Conservation (phyloP, 2,329 filamentous ascomycete genomes). For the Ciborinia camelliae region DNA sequence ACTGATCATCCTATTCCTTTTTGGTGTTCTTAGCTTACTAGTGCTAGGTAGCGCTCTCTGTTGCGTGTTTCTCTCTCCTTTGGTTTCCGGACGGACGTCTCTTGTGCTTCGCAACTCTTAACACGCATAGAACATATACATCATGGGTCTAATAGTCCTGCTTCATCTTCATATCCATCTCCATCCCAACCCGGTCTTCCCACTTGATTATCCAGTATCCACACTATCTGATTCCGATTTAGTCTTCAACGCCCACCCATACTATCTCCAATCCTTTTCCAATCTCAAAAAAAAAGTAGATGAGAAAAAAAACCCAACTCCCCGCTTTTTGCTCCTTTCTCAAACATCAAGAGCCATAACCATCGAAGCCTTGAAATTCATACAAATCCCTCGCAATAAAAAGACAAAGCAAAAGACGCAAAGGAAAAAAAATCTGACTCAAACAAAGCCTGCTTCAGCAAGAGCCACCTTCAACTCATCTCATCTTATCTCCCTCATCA, state of each 20-base stretch:
- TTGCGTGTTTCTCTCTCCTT: background rate
- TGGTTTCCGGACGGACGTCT: background rate
- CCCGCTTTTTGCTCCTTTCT: conserved; percentile 3
- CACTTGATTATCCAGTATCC: background rate
- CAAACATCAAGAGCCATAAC: background rate
- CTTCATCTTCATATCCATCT: background rate
- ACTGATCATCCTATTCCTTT: background rate
- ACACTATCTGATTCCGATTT: background rate
- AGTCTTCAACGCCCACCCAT: conserved; percentile 7
- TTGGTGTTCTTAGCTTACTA: too few species aligned
- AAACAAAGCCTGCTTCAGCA: conserved; percentile 19
- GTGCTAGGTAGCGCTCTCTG: too few species aligned
- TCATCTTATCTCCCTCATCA: conserved; percentile 4
- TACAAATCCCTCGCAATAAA: background rate
- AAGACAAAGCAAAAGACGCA: background rate
- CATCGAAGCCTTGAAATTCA: background rate
- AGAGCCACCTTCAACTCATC: conserved; percentile 11
- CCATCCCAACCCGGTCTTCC: background rate
- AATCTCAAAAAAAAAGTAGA: conserved; percentile 8
- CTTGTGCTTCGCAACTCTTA: background rate
- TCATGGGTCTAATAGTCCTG: background rate
- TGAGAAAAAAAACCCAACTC: background rate
- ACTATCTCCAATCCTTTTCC: conserved; percentile 7
- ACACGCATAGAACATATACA: conserved; percentile 11
- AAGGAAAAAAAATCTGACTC: conserved; percentile 5